Conservation (phyloP, 345 rosid species). For the Acer yangbiense region DNA sequence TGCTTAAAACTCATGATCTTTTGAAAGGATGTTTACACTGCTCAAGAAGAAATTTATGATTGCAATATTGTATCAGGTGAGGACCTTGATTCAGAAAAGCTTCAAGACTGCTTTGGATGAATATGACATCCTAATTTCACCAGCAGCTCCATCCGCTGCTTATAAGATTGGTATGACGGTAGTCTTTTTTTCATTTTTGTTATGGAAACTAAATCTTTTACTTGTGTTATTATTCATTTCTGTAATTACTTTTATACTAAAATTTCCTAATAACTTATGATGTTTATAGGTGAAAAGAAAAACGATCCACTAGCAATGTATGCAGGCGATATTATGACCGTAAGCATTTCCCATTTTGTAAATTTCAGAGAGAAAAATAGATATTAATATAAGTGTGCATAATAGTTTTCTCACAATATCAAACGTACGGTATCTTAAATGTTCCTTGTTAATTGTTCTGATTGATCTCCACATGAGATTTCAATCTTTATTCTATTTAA, state of each 20-base stretch:
- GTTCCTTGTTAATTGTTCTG: background rate
- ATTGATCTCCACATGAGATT: background rate
- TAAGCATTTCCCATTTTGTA: conserved; percentile 28
- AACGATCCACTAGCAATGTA: conserved; percentile 93
- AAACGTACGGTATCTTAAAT: background rate
- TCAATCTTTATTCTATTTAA: background rate
- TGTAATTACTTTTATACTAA: background rate
- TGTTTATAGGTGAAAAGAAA: conserved; percentile 75
- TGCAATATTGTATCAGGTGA: conserved; percentile 53
- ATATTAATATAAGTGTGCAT: background rate
- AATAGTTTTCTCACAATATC: background rate
- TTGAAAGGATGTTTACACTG: background rate
- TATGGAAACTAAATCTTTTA: background rate
- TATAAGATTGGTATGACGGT: conserved; percentile 68
- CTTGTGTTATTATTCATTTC: background rate
- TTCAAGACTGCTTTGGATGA: conserved; percentile 69
- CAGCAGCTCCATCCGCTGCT: conserved; percentile 93
- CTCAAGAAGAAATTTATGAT: conserved; percentile 33
- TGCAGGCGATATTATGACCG: conserved; percentile 95
- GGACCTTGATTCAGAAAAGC: conserved; percentile 71
- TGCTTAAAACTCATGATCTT: background rate
- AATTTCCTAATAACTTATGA: conserved; percentile 8
- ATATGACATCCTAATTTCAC: conserved; percentile 85
- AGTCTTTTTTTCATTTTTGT: background rate
- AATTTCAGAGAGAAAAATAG: background rate